Evolutionary conservation across 257 asterid genomes (phyloP).

Genomic region (Solanum neorickii): DNA sequence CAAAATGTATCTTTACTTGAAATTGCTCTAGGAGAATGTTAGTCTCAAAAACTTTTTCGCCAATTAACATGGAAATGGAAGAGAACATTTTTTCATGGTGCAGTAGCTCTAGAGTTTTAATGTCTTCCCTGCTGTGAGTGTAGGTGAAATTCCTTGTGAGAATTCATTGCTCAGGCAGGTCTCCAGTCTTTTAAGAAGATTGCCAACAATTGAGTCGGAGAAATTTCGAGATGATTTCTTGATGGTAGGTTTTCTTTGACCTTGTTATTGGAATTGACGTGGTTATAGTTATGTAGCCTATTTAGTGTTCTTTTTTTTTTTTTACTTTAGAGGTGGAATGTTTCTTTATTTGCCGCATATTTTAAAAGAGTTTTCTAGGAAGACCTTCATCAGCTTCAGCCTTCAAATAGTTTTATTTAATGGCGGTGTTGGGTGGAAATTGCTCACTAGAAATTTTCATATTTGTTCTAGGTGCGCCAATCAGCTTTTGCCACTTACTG

Average conservation of each 20-base stretch:
- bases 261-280: not conserved
- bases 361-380: not conserved
- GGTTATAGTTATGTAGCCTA: not conserved
- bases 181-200: slow-evolving; percentile 87
- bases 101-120: not conserved
- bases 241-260: slow-evolving; percentile 56
- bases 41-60: not conserved
- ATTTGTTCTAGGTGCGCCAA: not conserved
- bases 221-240: slow-evolving; percentile 86
- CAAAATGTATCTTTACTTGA: not conserved
- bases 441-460: not conserved
- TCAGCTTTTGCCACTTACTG: not conserved
- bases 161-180: slow-evolving; percentile 86
- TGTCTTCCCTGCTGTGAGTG: slow-evolving; percentile 5
- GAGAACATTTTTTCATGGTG: not conserved
- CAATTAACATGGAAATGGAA: not conserved
- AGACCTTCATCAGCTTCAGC: not conserved
- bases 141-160: slow-evolving; percentile 79
- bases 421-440: too few species aligned
- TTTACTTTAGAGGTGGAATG: not conserved
- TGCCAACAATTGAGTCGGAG: slow-evolving; percentile 85
- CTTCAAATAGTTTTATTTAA: not conserved
- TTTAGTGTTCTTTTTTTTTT: not conserved
- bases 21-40: not conserved
- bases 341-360: not conserved